Evolutionary conservation across 2,329 filamentous ascomycete genomes (phyloP).

Genomic region (Penicillium brevicompactum): DNA sequence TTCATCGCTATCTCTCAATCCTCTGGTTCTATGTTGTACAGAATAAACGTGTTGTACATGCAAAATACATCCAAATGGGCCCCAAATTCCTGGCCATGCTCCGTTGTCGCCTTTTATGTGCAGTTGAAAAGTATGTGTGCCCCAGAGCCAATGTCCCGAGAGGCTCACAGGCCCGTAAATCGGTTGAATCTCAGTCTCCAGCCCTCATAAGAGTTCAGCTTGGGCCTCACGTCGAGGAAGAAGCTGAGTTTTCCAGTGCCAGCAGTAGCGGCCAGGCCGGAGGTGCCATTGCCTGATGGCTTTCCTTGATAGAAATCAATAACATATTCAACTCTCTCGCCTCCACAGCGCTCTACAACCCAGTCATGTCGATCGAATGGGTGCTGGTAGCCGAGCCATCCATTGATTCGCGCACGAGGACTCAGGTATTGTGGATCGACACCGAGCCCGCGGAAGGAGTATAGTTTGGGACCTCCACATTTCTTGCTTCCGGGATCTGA

Average conservation of each 20-base stretch:
- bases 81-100: constrained; percentile 25
- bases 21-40: constrained; percentile 37
- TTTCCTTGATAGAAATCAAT: constrained; percentile 95
- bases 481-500: constrained; percentile 61
- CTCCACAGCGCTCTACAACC: constrained; percentile 89
- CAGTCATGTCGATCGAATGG: constrained; percentile 98
- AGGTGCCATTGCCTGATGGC: constrained; percentile 36
- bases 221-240: constrained; percentile 66
- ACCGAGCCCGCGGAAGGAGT: constrained; percentile 74
- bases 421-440: constrained; percentile 62
- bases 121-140: constrained; percentile 4
- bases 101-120: constrained; percentile 31
- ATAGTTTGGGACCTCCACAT: constrained; percentile 77
- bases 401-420: constrained; percentile 81
- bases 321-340: constrained; percentile 78
- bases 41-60: constrained; percentile 34
- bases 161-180: constrained; percentile 48
- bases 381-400: constrained; percentile 79
- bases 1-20: constrained; percentile 19
- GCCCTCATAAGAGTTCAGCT: constrained; percentile 65
- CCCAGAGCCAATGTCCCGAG: not conserved
- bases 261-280: constrained; percentile 34
- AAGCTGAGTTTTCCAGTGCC: constrained; percentile 57
- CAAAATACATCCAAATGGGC: constrained; percentile 32
- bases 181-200: constrained; percentile 57